Base-by-base conservation (phyloP, 179 eudicot species). In the Carnegiea gigantea region DNA sequence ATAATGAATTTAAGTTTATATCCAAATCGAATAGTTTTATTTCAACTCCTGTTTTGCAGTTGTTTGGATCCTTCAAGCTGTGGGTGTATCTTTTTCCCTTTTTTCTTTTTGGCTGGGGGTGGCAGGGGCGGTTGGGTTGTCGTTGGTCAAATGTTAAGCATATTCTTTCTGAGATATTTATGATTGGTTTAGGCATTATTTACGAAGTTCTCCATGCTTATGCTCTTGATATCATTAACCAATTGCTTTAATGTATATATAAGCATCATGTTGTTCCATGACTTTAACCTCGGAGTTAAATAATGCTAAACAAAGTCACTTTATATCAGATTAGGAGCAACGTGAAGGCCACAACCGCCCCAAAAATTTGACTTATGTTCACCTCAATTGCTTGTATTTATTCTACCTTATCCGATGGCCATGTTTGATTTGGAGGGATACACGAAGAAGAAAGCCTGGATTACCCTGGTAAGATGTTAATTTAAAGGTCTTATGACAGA, bases 341-440 rank as follows among this genome's bases (percentile, higher is more conserved):
- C 83, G 73, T 80, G 83, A 71, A 80, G 38, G 53, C 86, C 77
- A 76, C 36, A 70, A 77, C 80, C 80, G 78, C 83, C 83, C 78
- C 21, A 33, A 28, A 73, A 74, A 9, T 75, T 73, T 83, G 82
- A 83, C 82, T 78, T 79, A 53, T 79, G 79, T 82, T 79, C 77
- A 21, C 78, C 75, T 74, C 75, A 67, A 59, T 75, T 79, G 24
- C 64, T 68, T 33, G 44, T 40, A 40, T 40, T 40, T 40, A 40
- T 40, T 83, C 13, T 57, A 80, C 71, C 80, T 76, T 57, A 80
- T 80, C 68, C 77, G 73, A 70, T 80, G 9, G 53, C 67, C 64
- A 53, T 13, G 57, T 51, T 17, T 51, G 14, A 7, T 26, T 12
- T 54, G 80, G 86, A 80, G 86, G 83, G 38, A 70, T 84, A 80